These are phyloP conservation scores for Haplographium delicatum DNA, from an alignment of 495 filamentous ascomycete genomes.

Conservation along the genomic window DNA sequence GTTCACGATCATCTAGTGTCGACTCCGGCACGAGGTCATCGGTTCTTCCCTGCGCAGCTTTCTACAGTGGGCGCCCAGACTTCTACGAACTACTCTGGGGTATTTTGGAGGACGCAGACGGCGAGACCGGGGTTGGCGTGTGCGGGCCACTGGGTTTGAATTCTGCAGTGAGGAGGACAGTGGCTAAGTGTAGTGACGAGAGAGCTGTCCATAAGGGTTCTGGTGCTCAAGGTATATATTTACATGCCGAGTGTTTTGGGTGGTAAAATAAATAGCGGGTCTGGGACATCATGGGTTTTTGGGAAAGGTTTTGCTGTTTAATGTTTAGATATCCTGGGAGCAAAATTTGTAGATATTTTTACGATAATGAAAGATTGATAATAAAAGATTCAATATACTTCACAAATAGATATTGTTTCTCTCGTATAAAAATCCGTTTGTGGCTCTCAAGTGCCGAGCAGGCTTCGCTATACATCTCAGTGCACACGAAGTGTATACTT, in stretches of 20 bases:
- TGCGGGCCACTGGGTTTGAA: constrained; percentile 70
- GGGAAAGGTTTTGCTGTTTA: constrained; percentile 1
- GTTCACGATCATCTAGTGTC: constrained; percentile 2
- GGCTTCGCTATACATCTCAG: too few relatives aligned
- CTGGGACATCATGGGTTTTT: too few relatives aligned
- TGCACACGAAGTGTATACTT: too few relatives aligned
- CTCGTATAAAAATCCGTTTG: too few relatives aligned
- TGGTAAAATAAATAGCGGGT: too few relatives aligned
- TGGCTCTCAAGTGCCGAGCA: too few relatives aligned
- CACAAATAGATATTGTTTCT: too few relatives aligned
- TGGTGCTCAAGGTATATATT: constrained; percentile 70
- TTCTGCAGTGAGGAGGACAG: constrained; percentile 57
- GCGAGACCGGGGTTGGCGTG: constrained; percentile 78
- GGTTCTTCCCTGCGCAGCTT: constrained; percentile 13
- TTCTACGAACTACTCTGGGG: constrained; percentile 15
- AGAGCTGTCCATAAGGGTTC: constrained; percentile 87
- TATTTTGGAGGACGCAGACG: constrained; percentile 66
- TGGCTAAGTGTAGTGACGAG: constrained; percentile 75
- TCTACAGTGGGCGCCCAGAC: constrained; percentile 20
- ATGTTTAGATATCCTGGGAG: constrained; percentile 10
- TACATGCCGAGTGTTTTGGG: constrained; percentile 38
- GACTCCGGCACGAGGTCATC: constrained; percentile 1
- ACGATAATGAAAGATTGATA: too few relatives aligned
- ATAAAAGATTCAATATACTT: too few relatives aligned
- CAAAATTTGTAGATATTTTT: too few relatives aligned